phyloP scores from a whole-genome alignment of 225 moss, liverwort and hornwort species.

The Climacium dendroides region DNA sequence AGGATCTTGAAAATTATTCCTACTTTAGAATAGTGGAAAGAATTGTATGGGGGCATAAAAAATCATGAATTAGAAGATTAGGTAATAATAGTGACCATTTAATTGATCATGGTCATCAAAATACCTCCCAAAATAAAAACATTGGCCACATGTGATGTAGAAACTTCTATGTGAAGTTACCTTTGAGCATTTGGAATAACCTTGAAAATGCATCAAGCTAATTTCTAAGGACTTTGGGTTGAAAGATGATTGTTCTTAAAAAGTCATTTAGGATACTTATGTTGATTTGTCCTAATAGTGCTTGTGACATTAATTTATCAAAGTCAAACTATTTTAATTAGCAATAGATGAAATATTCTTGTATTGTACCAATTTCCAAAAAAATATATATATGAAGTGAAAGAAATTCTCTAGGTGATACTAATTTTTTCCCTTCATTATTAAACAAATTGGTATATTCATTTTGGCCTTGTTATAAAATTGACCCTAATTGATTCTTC shows the following conservation, averaged over 20 bases:
- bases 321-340: not conserved
- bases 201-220: not conserved
- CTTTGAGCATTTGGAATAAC: not conserved
- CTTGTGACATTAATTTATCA: not conserved
- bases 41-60: too few relatives aligned
- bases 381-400: not conserved
- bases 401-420: not conserved
- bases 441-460: not conserved
- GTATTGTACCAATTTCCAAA: not conserved
- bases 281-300: not conserved
- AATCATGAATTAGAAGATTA: too few relatives aligned
- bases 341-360: not conserved
- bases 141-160: too few relatives aligned
- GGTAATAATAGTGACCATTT: too few relatives aligned
- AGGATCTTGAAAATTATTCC: too few relatives aligned
- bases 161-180: too few relatives aligned
- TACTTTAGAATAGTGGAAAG: too few relatives aligned
- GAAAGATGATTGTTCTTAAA: not conserved
- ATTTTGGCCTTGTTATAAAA: not conserved
- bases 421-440: not conserved
- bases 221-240: not conserved
- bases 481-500: not conserved
- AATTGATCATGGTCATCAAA: too few relatives aligned
- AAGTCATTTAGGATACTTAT: not conserved
- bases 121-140: too few relatives aligned